A percentile compares a stretch with the other conserved stretches of the same genome.
These are phyloP conservation scores for Lachancea thermotolerans DNA, from an alignment of 805 yeast species.

Conservation along the genomic window DNA sequence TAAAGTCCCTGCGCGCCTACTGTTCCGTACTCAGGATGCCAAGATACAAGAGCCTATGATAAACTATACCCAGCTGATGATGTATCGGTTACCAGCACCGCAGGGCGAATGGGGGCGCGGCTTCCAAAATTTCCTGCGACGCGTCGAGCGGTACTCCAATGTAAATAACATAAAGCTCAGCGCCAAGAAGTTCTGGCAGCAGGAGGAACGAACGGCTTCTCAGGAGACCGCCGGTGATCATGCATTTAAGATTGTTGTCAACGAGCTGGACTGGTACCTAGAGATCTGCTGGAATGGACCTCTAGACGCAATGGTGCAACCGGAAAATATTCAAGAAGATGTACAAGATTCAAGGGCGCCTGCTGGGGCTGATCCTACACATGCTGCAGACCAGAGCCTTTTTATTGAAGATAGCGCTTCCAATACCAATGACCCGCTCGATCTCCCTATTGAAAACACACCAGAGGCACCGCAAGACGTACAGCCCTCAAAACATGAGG, in stretches of 20 bases:
- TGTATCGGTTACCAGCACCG: slow-evolving; percentile 38
- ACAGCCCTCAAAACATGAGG: slow-evolving; percentile 29
- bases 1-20: slow-evolving; percentile 61
- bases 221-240: slow-evolving; percentile 9
- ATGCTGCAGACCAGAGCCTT: neutral
- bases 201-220: neutral
- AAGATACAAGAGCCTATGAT: slow-evolving; percentile 58
- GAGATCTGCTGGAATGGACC: slow-evolving; percentile 33
- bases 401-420: slow-evolving; percentile 4
- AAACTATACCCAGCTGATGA: slow-evolving; percentile 46
- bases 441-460: neutral
- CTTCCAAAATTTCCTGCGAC: slow-evolving; percentile 45
- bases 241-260: slow-evolving; percentile 20
- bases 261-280: slow-evolving; percentile 30
- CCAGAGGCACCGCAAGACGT: slow-evolving; percentile 11
- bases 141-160: slow-evolving; percentile 60
- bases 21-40: slow-evolving; percentile 48
- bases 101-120: slow-evolving; percentile 33
- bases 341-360: neutral
- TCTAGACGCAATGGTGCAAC: slow-evolving; percentile 17
- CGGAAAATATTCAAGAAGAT: slow-evolving; percentile 4
- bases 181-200: slow-evolving; percentile 27
- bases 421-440: slow-evolving; percentile 14
- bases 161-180: slow-evolving; percentile 44
- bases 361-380: neutral